A percentile compares a stretch with the other conserved stretches of the same genome.
These are phyloP conservation scores for Ballota nigra DNA, from an alignment of 257 asterid genomes.

Conservation along the genomic window DNA sequence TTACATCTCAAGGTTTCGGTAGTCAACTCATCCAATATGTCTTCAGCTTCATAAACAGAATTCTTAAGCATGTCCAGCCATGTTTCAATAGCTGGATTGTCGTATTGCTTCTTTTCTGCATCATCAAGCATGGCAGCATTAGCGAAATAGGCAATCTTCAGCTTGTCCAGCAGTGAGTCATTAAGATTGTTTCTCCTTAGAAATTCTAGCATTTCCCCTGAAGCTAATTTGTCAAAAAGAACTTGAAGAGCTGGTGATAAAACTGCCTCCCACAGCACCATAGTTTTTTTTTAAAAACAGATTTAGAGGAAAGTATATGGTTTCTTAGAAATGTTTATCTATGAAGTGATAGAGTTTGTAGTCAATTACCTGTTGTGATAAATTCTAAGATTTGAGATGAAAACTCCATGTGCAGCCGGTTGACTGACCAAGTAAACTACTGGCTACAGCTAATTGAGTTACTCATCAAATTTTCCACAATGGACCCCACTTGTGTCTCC, in stretches of 20 bases:
- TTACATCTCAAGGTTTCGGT: slow-evolving; percentile 44
- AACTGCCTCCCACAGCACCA: slow-evolving; percentile 38
- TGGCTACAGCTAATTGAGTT: background rate
- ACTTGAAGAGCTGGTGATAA: slow-evolving; percentile 48
- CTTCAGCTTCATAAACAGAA: slow-evolving; percentile 53
- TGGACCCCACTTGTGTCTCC: background rate
- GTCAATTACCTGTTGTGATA: background rate
- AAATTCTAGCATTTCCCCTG: slow-evolving; percentile 39
- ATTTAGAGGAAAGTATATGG: background rate
- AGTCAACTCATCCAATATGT: slow-evolving; percentile 45
- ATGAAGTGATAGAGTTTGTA: background rate
- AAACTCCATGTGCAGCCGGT: background rate
- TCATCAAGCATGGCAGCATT: slow-evolving; percentile 47
- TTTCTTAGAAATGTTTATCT: background rate
- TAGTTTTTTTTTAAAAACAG: slow-evolving; percentile 3
- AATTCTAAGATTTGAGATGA: background rate
- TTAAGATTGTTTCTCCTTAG: slow-evolving; percentile 35
- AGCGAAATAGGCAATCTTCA: slow-evolving; percentile 47
- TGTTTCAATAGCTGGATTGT: slow-evolving; percentile 41
- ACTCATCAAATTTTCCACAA: background rate
- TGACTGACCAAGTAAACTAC: background rate
- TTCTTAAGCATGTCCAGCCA: slow-evolving; percentile 48
- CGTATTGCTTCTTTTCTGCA: slow-evolving; percentile 52
- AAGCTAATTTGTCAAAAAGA: slow-evolving; percentile 44
- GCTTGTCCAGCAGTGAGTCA: slow-evolving; percentile 41